Conservation (phyloP, 1,284 basidiomycete species). For the Cerioporus squamosus region DNA sequence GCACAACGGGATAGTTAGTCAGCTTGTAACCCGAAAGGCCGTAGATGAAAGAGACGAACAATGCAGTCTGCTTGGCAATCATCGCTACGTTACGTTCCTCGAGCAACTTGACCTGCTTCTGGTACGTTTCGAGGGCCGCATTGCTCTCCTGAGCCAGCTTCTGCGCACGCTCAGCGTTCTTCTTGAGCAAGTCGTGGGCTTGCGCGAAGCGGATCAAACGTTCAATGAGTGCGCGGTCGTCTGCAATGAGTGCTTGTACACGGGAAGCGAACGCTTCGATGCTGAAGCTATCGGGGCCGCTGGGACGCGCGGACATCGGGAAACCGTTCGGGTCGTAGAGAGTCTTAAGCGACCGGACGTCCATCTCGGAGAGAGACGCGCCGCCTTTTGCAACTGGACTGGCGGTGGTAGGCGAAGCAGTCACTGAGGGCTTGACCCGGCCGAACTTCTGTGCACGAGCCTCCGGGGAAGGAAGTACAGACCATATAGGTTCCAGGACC, state of each 20-base stretch:
- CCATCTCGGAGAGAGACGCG: conserved; percentile 74
- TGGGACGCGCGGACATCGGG: conserved; percentile 38
- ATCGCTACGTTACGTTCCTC: conserved; percentile 73
- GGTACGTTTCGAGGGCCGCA: conserved; percentile 81
- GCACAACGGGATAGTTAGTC: conserved; percentile 13
- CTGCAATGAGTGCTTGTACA: conserved; percentile 77
- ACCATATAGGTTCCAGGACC: conserved; percentile 77
- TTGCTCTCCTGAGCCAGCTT: conserved; percentile 85
- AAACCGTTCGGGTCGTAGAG: conserved; percentile 58
- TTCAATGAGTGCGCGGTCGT: conserved; percentile 84
- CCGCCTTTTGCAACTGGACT: conserved; percentile 41
- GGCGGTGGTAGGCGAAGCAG: conserved; percentile 38
- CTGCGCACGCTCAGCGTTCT: conserved; percentile 88
- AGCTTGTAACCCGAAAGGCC: not conserved
- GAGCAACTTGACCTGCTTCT: conserved; percentile 80
- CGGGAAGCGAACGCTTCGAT: conserved; percentile 77
- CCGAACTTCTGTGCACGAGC: conserved; percentile 71
- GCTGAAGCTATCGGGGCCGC: conserved; percentile 48
- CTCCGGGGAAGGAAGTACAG: conserved; percentile 78
- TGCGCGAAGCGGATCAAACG: conserved; percentile 82
- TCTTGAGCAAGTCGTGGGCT: conserved; percentile 87
- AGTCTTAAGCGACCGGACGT: conserved; percentile 76
- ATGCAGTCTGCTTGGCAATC: conserved; percentile 50
- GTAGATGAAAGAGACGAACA: conserved; percentile 50
- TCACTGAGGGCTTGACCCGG: conserved; percentile 39